These are phyloP conservation scores for Tylopilus sp. DNA, from an alignment of 1,284 basidiomycete genomes.

Conservation along the genomic window DNA sequence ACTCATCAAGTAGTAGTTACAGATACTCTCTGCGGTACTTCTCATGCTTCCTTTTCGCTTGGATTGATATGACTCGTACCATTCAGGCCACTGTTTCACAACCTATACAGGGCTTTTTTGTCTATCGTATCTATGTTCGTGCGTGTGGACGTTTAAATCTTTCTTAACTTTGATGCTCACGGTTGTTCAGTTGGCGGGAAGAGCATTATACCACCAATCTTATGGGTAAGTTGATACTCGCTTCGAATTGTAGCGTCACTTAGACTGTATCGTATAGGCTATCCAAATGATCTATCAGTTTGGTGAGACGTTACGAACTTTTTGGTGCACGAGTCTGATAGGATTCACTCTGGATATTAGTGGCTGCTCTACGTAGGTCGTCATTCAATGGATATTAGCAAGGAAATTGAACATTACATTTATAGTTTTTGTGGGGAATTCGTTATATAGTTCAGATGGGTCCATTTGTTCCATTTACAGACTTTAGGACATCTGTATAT, in stretches of 20 bases:
- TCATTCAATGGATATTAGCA: not conserved
- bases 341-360: not conserved
- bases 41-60: not conserved
- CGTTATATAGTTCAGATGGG: conserved; percentile 20
- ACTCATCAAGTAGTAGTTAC: not conserved
- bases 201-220: not conserved
- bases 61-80: not conserved
- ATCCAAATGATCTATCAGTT: conserved; percentile 10
- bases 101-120: not conserved
- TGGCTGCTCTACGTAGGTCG: conserved; percentile 7
- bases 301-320: conserved; percentile 12
- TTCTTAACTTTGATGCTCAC: not conserved
- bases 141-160: not conserved
- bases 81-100: not conserved
- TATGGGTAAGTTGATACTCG: not conserved
- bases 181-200: not conserved
- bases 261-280: conserved; percentile 3
- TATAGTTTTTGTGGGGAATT: conserved; percentile 14
- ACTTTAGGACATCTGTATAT: not conserved
- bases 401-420: not conserved
- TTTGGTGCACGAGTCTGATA: not conserved
- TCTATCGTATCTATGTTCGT: conserved; percentile 19
- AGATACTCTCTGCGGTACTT: not conserved
- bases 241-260: not conserved
- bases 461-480: not conserved